phyloP scores from a whole-genome alignment of 495 filamentous ascomycete genomes.

The Penicillium fimorum region DNA sequence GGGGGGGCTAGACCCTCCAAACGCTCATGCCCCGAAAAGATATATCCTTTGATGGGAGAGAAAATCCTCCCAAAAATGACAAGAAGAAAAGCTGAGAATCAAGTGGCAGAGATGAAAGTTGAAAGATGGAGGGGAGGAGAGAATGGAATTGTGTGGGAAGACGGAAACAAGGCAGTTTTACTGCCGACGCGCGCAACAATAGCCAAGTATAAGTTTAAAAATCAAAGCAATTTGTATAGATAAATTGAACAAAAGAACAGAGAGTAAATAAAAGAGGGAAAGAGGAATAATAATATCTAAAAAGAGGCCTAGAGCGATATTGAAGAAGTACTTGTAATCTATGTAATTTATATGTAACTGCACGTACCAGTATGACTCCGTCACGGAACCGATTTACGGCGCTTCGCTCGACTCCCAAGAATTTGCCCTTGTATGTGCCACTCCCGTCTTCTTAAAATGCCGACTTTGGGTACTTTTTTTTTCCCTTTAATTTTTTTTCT shows the following conservation, averaged over 20 bases:
- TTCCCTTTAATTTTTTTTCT: not conserved
- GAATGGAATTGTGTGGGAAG: not conserved
- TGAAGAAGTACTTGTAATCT: slow-evolving; percentile 1
- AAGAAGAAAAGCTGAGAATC: not conserved
- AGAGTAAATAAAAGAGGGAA: not conserved
- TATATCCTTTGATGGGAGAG: slow-evolving; percentile 10
- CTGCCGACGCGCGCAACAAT: slow-evolving; percentile 6
- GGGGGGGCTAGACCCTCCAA: slow-evolving; percentile 37
- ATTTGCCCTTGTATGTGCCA: not conserved
- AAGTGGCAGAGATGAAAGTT: not conserved
- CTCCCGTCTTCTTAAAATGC: not conserved
- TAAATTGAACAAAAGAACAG: not conserved
- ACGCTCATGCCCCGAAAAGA: slow-evolving; percentile 28
- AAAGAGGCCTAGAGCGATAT: not conserved
- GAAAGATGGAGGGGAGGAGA: slow-evolving; percentile 3
- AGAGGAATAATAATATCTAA: slow-evolving; percentile 2
- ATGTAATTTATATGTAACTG: slow-evolving; percentile 1
- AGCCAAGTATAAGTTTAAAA: not conserved
- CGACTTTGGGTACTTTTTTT: not conserved
- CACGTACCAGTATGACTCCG: slow-evolving; percentile 9
- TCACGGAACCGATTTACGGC: slow-evolving; percentile 20
- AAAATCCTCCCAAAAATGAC: not conserved
- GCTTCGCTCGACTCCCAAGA: slow-evolving; percentile 8
- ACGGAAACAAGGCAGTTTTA: slow-evolving; percentile 6
- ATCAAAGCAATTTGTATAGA: not conserved